Base-by-base conservation (phyloP, 1,139 yeast genomes). In the Protomyces macrosporus region DNA sequence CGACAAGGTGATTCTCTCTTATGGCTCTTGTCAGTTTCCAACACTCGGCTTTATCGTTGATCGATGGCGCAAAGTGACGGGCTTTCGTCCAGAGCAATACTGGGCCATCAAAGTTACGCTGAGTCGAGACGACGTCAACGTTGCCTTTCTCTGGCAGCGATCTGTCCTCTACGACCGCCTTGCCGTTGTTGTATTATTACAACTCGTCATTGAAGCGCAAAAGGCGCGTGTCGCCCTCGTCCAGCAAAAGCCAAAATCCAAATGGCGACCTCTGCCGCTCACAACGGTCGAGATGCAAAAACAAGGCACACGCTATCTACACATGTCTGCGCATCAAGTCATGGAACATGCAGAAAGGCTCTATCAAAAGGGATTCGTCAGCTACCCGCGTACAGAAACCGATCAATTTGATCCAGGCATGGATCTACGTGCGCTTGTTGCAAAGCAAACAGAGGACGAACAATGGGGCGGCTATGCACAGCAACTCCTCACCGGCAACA, bases 341-440 rank as follows among this genome's bases (percentile, higher is more conserved):
- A 60, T 53, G 57, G 53, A 66, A 34, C 50, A 52, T 0, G 98
- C 99, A 0, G 98, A 95, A 75, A 82, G 82, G 68, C 79, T 95
- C 35, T 95, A 95, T 73, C 90, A 87, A 65, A 79, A 82, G 63
- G 98, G 98, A 0, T 89, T 84, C 71, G 78, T 95, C 3, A 90
- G 97, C 0, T 95, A 95, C 72, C 99, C 99, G 2, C 87, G 99
- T 78, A 95, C 99, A 0, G 99, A 95, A 73, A 95, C 99, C 0
- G 97, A 95, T 73, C 82, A 78, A 37, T 95, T 88, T 71, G 97
- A 96, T 1, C 74, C 78, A 0, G 79, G 82, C 1, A 89, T 91
- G 86, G 88, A 93, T 71, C 77, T 93, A 58, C 77, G 77, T 59
- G 76, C 76, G 0, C 75, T 90, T 2, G 80, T 93, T 1, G 76